Evolutionary conservation across 106 monocot genomes (phyloP).

Genomic region (Apostasia shenzhenica): DNA sequence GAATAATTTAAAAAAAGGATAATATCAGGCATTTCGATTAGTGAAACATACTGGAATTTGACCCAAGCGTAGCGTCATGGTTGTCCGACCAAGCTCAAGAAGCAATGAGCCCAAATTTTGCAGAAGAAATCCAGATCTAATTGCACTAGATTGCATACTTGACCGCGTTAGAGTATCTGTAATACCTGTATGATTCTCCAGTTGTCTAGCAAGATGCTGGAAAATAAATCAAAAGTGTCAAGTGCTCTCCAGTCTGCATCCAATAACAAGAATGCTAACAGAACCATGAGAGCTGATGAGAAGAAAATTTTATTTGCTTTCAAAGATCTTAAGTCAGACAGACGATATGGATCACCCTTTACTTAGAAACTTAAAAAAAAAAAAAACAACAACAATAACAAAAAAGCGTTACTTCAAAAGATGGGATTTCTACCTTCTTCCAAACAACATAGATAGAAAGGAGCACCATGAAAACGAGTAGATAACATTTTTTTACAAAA

Average conservation of each 20-base stretch:
- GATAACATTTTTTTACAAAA: no score
- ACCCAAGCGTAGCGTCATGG: conserved; percentile 84
- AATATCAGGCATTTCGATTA: background rate
- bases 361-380: no score
- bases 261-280: background rate
- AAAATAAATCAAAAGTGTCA: background rate
- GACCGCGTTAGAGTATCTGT: conserved; percentile 30
- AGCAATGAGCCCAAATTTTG: conserved; percentile 79
- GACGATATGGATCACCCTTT: no score
- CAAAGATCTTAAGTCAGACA: no score
- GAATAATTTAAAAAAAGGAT: conserved; percentile 6
- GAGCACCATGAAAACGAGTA: no score
- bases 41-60: conserved; percentile 59
- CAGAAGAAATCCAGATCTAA: conserved; percentile 58
- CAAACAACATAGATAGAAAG: no score
- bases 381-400: no score
- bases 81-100: conserved; percentile 88
- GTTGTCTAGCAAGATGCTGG: conserved; percentile 59
- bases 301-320: background rate
- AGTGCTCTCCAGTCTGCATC: background rate
- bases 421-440: no score
- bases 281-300: background rate
- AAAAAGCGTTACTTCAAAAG: no score
- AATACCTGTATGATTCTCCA: conserved; percentile 48
- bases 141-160: conserved; percentile 50